Percentiles rank a stretch among this genome's conserved stretches.
Conservation (phyloP, 148 eudicot species). For the Rhododendron molle region DNA sequence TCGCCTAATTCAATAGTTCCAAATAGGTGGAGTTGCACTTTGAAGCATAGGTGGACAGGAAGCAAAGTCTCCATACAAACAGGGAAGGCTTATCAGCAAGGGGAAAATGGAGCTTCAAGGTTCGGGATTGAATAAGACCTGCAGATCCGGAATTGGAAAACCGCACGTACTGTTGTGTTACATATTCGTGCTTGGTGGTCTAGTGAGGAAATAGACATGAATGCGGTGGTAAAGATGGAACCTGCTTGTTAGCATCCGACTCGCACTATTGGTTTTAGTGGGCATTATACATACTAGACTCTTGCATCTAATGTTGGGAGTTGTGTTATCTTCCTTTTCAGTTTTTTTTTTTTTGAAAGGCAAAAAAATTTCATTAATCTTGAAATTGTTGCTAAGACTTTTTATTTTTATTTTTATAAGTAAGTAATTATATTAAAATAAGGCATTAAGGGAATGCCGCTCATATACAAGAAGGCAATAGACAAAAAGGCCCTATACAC, state of each 20-base stretch:
- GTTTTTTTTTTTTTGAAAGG: not conserved
- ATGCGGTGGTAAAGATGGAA: not conserved
- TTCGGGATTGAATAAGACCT: too few relatives aligned
- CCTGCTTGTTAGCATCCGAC: not conserved
- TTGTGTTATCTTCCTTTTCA: not conserved
- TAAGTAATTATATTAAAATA: too few relatives aligned
- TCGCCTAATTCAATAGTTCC: not conserved
- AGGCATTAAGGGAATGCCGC: too few relatives aligned
- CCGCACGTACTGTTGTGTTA: not conserved
- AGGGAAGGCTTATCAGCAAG: not conserved
- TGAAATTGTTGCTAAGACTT: too few relatives aligned
- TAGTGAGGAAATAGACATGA: not conserved
- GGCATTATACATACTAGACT: not conserved
- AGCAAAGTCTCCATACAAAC: slow-evolving; percentile 4
- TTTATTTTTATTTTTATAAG: too few relatives aligned
- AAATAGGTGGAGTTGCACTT: not conserved
- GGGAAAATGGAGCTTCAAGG: not conserved
- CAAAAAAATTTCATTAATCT: too few relatives aligned
- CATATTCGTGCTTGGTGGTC: not conserved
- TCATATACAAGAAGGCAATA: too few relatives aligned
- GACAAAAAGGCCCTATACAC: too few relatives aligned
- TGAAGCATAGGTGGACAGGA: not conserved
- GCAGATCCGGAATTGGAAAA: not conserved
- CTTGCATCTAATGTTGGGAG: not conserved
- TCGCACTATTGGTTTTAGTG: not conserved